Percentiles rank a stretch among this genome's conserved stretches.
These are phyloP conservation scores for Phanerochaete carnosa DNA, from an alignment of 768 basidiomycete genomes.

Conservation along the genomic window DNA sequence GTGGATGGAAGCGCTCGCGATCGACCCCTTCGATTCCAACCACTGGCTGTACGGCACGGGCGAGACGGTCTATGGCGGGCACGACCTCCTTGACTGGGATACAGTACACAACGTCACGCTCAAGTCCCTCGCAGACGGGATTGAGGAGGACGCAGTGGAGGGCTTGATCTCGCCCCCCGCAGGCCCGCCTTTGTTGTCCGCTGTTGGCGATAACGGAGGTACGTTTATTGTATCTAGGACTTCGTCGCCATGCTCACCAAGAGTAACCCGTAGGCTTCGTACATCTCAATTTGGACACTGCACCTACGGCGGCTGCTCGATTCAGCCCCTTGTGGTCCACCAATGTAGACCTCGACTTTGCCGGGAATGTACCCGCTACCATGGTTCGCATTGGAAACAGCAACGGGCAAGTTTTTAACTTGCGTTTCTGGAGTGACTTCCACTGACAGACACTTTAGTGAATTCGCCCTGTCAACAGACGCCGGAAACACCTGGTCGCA, in stretches of 20 bases:
- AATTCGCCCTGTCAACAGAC: conserved; percentile 55
- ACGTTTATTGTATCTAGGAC: background rate
- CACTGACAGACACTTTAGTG: conserved; percentile 27
- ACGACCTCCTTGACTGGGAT: conserved; percentile 58
- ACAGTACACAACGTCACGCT: conserved; percentile 54
- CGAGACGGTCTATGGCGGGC: conserved; percentile 58
- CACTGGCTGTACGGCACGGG: conserved; percentile 75
- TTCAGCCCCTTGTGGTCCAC: conserved; percentile 41
- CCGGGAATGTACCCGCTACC: conserved; percentile 46
- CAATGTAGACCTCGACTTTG: conserved; percentile 49
- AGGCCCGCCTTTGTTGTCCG: conserved; percentile 56
- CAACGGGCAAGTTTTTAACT: conserved; percentile 24
- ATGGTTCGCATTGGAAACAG: conserved; percentile 53
- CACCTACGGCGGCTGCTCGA: conserved; percentile 37
- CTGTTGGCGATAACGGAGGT: conserved; percentile 54
- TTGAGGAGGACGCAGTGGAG: conserved; percentile 61
- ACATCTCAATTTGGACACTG: conserved; percentile 38
- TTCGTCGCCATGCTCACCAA: background rate
- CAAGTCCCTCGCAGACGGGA: conserved; percentile 57
- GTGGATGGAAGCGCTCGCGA: conserved; percentile 69
- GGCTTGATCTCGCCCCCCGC: conserved; percentile 58
- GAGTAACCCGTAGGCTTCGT: conserved; percentile 39
- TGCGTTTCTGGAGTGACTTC: background rate
- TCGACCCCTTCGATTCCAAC: conserved; percentile 66
- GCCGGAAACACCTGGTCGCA: conserved; percentile 55